These are phyloP conservation scores for Alternaria infectoria DNA, from an alignment of 2,329 filamentous ascomycete genomes.

Conservation along the genomic window DNA sequence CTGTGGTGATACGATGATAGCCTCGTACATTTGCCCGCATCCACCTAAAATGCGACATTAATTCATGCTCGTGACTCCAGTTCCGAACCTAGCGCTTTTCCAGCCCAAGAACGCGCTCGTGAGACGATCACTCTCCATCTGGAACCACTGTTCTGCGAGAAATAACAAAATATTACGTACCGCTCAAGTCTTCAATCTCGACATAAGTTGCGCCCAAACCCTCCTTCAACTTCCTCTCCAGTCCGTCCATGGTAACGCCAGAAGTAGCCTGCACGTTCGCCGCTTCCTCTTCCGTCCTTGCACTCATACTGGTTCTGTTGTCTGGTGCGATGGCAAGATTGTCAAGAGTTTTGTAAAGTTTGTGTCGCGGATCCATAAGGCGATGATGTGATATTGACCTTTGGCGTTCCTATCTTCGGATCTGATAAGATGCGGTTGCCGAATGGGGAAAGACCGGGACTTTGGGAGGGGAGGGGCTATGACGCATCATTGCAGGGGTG, in stretches of 20 bases:
- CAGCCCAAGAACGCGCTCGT: not conserved
- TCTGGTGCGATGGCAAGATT: conserved; percentile 29
- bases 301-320: conserved; percentile 48
- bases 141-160: not conserved
- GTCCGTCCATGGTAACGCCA: conserved; percentile 73
- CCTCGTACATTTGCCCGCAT: conserved; percentile 74
- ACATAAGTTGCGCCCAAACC: conserved; percentile 79
- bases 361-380: conserved; percentile 43
- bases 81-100: not conserved
- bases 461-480: conserved; percentile 17
- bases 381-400: conserved; percentile 21
- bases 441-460: conserved; percentile 11
- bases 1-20: conserved; percentile 66
- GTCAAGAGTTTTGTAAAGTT: conserved; percentile 43
- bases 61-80: conserved; percentile 6
- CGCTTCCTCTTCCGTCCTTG: conserved; percentile 51
- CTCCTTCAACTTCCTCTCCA: conserved; percentile 72
- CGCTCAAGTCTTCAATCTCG: conserved; percentile 90
- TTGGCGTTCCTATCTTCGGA: conserved; percentile 33
- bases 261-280: conserved; percentile 61
- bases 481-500: conserved; percentile 24
- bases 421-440: conserved; percentile 42
- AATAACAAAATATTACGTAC: conserved; percentile 59
- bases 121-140: too few relatives aligned
- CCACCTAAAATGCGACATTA: conserved; percentile 58